These are phyloP conservation scores for Fusarium chuoi DNA, from an alignment of 2,329 filamentous ascomycete species.

Conservation along the genomic window DNA sequence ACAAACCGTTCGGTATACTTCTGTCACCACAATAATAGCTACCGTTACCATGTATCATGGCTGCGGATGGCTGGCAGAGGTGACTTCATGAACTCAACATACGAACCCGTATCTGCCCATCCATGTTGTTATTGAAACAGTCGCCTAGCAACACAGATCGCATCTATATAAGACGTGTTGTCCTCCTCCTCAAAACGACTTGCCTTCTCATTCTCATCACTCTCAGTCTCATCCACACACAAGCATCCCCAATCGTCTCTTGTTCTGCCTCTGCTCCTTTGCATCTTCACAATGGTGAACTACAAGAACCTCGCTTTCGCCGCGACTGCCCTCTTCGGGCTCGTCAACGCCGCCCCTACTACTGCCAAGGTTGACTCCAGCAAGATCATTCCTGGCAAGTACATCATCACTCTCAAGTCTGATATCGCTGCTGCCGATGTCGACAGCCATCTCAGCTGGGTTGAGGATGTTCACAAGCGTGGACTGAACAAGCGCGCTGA, in stretches of 20 bases:
- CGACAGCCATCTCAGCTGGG: conserved; percentile 58
- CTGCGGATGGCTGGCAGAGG: neutral
- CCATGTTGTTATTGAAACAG: conserved; percentile 2
- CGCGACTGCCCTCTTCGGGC: conserved; percentile 40
- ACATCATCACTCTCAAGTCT: conserved; percentile 71
- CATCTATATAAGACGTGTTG: conserved; percentile 36
- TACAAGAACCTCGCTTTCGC: conserved; percentile 43
- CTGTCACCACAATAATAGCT: neutral
- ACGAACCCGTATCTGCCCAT: neutral
- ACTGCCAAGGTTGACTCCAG: conserved; percentile 28
- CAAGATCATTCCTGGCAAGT: conserved; percentile 54
- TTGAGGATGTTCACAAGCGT: conserved; percentile 64
- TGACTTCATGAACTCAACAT: neutral
- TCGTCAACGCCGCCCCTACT: conserved; percentile 38
- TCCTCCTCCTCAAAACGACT: neutral
- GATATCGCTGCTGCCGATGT: conserved; percentile 57
- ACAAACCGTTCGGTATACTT: neutral
- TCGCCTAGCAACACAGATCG: neutral
- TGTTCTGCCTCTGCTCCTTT: neutral
- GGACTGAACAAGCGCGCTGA: conserved; percentile 60
- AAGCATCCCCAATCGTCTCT: conserved; percentile 10
- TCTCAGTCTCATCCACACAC: conserved; percentile 13
- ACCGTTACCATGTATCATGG: neutral
- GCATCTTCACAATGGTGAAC: conserved; percentile 44
- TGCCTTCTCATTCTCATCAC: conserved; percentile 17